phyloP scores from a whole-genome alignment of 2,329 filamentous ascomycete genomes.

The Fusarium sacchari region DNA sequence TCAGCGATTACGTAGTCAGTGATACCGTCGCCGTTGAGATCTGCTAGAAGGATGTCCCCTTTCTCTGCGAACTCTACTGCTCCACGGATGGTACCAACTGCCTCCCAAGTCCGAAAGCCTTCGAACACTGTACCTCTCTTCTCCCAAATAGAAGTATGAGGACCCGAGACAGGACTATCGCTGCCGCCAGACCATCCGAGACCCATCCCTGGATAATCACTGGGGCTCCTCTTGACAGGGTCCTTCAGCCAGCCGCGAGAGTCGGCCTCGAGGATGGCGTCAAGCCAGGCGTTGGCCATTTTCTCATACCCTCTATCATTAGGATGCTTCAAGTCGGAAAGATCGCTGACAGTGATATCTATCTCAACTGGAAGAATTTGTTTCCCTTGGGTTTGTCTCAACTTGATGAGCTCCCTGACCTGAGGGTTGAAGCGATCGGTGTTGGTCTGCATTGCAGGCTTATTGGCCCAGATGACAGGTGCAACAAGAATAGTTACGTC shows the following conservation, averaged over 20 bases:
- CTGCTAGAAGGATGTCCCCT: not conserved
- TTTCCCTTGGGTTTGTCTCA: too few species aligned
- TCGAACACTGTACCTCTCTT: not conserved
- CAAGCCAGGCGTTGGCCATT: slow-evolving; percentile 24
- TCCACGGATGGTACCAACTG: not conserved
- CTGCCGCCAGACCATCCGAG: too few species aligned
- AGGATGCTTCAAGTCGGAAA: slow-evolving; percentile 21
- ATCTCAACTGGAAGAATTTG: not conserved
- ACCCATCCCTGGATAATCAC: too few species aligned
- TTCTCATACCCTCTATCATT: slow-evolving; percentile 26
- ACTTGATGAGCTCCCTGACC: too few species aligned
- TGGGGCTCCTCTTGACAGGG: not conserved
- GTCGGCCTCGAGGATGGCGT: slow-evolving; percentile 15
- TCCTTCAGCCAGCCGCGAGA: slow-evolving; percentile 7
- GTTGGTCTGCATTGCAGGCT: slow-evolving; percentile 17
- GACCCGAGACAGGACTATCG: too few species aligned
- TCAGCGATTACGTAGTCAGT: slow-evolving; percentile 14
- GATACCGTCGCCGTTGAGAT: slow-evolving; percentile 22
- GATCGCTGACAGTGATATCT: slow-evolving; percentile 7
- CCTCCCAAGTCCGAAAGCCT: slow-evolving; percentile 17
- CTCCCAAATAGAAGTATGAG: too few species aligned
- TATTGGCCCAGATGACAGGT: slow-evolving; percentile 27
- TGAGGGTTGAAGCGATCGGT: slow-evolving; percentile 13
- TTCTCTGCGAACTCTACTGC: too few species aligned
- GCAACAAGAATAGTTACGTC: slow-evolving; percentile 13